phyloP scores from a whole-genome alignment of 1,139 yeast genomes.

The Blastobotrys malaysiensis region DNA sequence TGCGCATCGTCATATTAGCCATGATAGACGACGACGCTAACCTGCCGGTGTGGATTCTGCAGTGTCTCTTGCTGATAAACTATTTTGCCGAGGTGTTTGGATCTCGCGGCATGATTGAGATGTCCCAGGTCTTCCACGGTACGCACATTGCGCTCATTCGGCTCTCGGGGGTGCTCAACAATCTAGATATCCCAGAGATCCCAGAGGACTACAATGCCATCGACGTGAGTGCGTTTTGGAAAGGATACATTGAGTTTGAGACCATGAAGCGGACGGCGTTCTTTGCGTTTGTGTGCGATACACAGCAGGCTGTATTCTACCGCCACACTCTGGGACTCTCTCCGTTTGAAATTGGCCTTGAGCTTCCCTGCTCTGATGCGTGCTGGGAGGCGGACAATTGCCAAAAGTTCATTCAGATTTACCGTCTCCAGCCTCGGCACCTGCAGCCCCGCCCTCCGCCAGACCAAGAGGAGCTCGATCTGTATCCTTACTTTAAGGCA shows the following conservation, averaged over 20 bases:
- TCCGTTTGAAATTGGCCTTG: constrained; percentile 37
- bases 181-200: constrained; percentile 21
- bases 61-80: constrained; percentile 25
- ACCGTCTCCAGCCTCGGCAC: constrained; percentile 34
- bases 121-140: constrained; percentile 33
- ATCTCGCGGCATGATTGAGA: constrained; percentile 25
- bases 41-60: constrained; percentile 28
- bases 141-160: constrained; percentile 30
- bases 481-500: constrained; percentile 3
- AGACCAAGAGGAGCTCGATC: constrained; percentile 12
- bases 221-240: constrained; percentile 27
- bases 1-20: constrained; percentile 24
- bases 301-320: constrained; percentile 32
- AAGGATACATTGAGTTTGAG: constrained; percentile 32
- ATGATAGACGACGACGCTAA: constrained; percentile 26
- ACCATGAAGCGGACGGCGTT: constrained; percentile 32
- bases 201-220: constrained; percentile 13
- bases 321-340: constrained; percentile 29
- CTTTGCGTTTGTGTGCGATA: constrained; percentile 34
- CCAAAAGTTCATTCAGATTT: constrained; percentile 28
- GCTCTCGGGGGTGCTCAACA: constrained; percentile 30
- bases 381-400: constrained; percentile 37
- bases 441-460: constrained; percentile 22
- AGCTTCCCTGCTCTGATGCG: constrained; percentile 40
- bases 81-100: constrained; percentile 31